phyloP scores from a whole-genome alignment of 352 stramenopile species.

The Phytopythium cucurbitacearum region DNA sequence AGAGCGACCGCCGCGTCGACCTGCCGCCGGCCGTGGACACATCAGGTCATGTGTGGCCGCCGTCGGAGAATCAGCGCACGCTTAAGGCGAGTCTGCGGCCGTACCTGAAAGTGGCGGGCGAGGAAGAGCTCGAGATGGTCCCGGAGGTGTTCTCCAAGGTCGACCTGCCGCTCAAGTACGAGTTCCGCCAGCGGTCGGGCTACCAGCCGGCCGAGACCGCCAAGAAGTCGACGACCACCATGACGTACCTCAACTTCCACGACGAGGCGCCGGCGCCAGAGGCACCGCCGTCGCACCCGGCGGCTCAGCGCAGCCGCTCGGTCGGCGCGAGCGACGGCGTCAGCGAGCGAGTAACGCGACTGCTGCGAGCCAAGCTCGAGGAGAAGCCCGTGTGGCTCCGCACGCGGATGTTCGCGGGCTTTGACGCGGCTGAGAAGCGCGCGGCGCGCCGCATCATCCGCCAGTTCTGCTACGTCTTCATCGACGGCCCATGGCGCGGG shows the following conservation, averaged over 20 bases:
- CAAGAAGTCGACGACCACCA: conserved; percentile 69
- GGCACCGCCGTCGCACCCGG: conserved; percentile 42
- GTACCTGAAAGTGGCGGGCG: conserved; percentile 45
- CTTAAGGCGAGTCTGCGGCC: conserved; percentile 54
- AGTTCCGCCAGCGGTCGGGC: conserved; percentile 72
- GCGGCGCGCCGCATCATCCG: conserved; percentile 55
- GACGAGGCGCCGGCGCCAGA: conserved; percentile 48
- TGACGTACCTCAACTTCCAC: conserved; percentile 81
- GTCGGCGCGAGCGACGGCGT: conserved; percentile 55
- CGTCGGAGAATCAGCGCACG: conserved; percentile 31
- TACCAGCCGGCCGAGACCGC: conserved; percentile 55
- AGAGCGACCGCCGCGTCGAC: neutral
- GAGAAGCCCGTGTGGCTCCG: conserved; percentile 75
- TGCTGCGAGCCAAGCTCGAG: conserved; percentile 51
- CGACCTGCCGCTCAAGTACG: conserved; percentile 78
- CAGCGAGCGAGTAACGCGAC: conserved; percentile 56
- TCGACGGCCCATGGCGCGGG: conserved; percentile 75
- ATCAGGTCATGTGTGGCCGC: conserved; percentile 37
- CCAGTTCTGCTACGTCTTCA: conserved; percentile 81
- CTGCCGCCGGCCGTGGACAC: neutral
- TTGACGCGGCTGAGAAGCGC: conserved; percentile 57
- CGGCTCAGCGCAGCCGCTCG: conserved; percentile 35
- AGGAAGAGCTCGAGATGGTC: conserved; percentile 64
- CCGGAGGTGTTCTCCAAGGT: conserved; percentile 84
- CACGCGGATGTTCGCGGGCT: conserved; percentile 58